Evolutionary conservation across 139 green algal genomes (phyloP).

Genomic region (Haematococcus lacustris): DNA sequence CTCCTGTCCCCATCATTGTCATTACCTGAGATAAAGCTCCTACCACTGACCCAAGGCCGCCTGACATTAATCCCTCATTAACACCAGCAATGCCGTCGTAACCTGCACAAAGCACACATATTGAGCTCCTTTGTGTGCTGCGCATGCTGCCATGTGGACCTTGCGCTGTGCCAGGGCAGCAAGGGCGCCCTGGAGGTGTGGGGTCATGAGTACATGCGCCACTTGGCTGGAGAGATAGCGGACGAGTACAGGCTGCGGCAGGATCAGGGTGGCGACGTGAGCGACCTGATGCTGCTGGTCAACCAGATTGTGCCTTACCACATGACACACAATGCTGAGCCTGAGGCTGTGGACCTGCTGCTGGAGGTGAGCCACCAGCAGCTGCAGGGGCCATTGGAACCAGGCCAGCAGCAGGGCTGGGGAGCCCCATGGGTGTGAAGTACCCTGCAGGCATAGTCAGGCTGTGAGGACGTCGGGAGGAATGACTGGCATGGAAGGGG

Average conservation of each 20-base stretch:
- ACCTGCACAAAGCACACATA: not conserved
- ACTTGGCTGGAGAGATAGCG: slow-evolving; percentile 86
- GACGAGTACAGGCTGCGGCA: slow-evolving; percentile 56
- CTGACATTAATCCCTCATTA: not conserved
- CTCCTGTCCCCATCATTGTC: too few relatives aligned
- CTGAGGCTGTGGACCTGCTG: slow-evolving; percentile 96
- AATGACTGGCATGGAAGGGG: too few relatives aligned
- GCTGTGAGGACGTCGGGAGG: too few relatives aligned
- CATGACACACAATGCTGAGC: slow-evolving; percentile 96
- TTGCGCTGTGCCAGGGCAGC: slow-evolving; percentile 9
- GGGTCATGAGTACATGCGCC: slow-evolving; percentile 96
- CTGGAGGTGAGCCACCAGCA: slow-evolving; percentile 88
- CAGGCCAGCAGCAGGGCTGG: too few relatives aligned
- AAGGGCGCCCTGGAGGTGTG: slow-evolving; percentile 47
- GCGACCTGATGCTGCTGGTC: slow-evolving; percentile 86
- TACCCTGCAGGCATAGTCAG: too few relatives aligned
- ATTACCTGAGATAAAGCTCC: too few relatives aligned
- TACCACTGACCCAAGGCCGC: too few relatives aligned
- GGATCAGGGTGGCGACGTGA: not conserved
- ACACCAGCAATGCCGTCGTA: not conserved
- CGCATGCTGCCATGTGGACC: too few relatives aligned
- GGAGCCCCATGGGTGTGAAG: too few relatives aligned
- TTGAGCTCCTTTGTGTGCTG: not conserved
- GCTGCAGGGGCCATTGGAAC: too few relatives aligned
- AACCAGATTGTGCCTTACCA: slow-evolving; percentile 92